phyloP scores from a whole-genome alignment of 1,139 yeast genomes.

The Meyerozyma sp. region DNA sequence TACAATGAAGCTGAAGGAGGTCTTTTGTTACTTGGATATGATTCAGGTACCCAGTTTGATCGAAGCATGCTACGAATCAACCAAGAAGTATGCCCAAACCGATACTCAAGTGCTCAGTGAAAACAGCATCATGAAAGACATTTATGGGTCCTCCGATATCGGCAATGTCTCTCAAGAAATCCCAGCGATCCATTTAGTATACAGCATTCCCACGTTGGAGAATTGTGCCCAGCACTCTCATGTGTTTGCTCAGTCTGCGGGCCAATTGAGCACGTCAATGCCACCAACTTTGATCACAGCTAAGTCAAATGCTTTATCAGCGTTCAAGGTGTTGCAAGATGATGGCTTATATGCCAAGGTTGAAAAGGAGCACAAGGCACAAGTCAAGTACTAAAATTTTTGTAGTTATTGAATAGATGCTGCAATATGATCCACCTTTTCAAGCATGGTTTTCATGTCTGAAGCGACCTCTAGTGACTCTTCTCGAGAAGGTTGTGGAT shows the following conservation, averaged over 20 bases:
- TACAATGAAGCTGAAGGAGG: constrained; percentile 7
- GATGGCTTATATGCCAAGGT: neutral
- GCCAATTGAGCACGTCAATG: neutral
- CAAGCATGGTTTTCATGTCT: neutral
- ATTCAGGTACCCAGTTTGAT: constrained; percentile 10
- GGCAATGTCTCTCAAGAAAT: constrained; percentile 13
- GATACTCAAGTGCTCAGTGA: neutral
- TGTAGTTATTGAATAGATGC: neutral
- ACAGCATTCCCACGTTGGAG: constrained; percentile 7
- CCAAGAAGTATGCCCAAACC: neutral
- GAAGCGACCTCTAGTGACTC: too few relatives aligned
- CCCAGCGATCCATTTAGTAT: constrained; percentile 13
- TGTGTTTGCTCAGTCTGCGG: neutral
- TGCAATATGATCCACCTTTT: neutral
- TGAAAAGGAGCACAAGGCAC: neutral
- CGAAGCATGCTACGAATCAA: constrained; percentile 7
- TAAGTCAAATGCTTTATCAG: neutral
- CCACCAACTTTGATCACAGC: neutral
- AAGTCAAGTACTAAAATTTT: neutral
- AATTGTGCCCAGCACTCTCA: neutral
- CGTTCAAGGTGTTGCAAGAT: neutral
- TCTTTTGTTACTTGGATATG: constrained; percentile 9
- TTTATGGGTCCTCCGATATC: constrained; percentile 13
- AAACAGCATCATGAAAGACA: constrained; percentile 5
- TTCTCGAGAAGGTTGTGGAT: neutral